phyloP scores from a whole-genome alignment of 495 filamentous ascomycete genomes.

The Penicillium paxilli region DNA sequence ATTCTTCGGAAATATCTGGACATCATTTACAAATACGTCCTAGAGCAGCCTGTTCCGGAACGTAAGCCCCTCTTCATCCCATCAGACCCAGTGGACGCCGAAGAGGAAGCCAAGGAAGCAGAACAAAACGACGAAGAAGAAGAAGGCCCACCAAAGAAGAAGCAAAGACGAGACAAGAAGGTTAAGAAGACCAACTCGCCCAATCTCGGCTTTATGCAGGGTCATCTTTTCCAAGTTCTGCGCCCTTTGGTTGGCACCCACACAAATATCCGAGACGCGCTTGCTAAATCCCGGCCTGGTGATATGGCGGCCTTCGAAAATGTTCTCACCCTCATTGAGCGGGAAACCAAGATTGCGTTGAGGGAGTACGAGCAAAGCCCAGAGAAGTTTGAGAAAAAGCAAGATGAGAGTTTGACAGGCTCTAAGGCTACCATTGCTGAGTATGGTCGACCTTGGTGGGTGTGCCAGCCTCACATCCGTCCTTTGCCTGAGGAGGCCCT shows the following conservation, averaged over 20 bases:
- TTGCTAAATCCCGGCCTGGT: constrained; percentile 64
- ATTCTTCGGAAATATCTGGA: constrained; percentile 86
- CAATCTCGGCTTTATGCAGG: constrained; percentile 81
- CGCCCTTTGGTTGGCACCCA: constrained; percentile 75
- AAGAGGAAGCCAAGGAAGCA: constrained; percentile 30
- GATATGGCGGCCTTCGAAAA: constrained; percentile 73
- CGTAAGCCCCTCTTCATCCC: constrained; percentile 74
- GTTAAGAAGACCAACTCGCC: constrained; percentile 55
- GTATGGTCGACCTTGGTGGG: constrained; percentile 84
- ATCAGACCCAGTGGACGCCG: constrained; percentile 54
- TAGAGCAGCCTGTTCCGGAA: constrained; percentile 59
- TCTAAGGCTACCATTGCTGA: constrained; percentile 67
- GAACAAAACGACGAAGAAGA: constrained; percentile 39
- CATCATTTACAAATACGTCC: constrained; percentile 76
- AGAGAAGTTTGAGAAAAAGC: constrained; percentile 48
- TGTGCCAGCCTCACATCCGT: constrained; percentile 87
- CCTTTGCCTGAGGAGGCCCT: constrained; percentile 88
- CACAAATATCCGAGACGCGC: constrained; percentile 76
- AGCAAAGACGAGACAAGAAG: constrained; percentile 59
- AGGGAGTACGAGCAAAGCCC: constrained; percentile 67
- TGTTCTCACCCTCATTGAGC: constrained; percentile 66
- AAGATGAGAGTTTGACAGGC: constrained; percentile 42
- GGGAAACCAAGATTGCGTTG: constrained; percentile 68
- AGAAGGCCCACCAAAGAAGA: constrained; percentile 57
- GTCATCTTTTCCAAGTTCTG: constrained; percentile 90